Conservation (phyloP, 192 early-diverging fungal genomes). For the Backusella circina region DNA sequence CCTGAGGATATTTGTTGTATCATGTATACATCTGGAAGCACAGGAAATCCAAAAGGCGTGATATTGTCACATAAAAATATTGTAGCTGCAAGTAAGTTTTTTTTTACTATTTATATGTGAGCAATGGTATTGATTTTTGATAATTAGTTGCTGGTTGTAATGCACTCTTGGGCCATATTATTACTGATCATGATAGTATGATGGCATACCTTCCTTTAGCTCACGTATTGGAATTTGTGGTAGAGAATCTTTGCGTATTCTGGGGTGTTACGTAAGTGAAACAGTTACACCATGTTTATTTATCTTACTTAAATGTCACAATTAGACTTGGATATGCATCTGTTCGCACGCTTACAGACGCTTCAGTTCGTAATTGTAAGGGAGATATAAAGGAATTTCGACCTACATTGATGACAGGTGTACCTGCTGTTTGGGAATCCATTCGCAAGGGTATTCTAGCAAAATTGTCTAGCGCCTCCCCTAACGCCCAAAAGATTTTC, state of each 20-base stretch:
- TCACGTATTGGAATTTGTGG: conserved; percentile 86
- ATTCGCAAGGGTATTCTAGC: conserved; percentile 82
- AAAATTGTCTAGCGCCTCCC: conserved; percentile 52
- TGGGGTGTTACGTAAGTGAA: conserved; percentile 52
- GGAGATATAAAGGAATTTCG: conserved; percentile 71
- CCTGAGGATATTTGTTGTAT: conserved; percentile 76
- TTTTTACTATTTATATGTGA: conserved; percentile 1
- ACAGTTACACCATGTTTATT: conserved; percentile 43
- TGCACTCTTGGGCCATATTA: conserved; percentile 42
- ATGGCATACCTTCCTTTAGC: conserved; percentile 86
- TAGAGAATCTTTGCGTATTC: conserved; percentile 71
- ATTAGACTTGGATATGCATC: conserved; percentile 46
- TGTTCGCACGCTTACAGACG: conserved; percentile 69
- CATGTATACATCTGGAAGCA: conserved; percentile 92
- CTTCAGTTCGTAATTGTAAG: conserved; percentile 60
- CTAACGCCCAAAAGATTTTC: conserved; percentile 69
- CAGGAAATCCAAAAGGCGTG: conserved; percentile 92
- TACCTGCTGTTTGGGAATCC: conserved; percentile 83
- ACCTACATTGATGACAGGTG: conserved; percentile 79
- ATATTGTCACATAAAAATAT: conserved; percentile 81
- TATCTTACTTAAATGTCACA: neutral
- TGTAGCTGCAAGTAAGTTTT: conserved; percentile 64
- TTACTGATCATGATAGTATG: conserved; percentile 55
- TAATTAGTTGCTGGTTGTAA: conserved; percentile 54
- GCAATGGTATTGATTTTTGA: conserved; percentile 8